Evolutionary conservation across 139 green algal species (phyloP), one percentile per base, ranked within the genome.

Genomic region (Tetradesmus obliquus): DNA sequence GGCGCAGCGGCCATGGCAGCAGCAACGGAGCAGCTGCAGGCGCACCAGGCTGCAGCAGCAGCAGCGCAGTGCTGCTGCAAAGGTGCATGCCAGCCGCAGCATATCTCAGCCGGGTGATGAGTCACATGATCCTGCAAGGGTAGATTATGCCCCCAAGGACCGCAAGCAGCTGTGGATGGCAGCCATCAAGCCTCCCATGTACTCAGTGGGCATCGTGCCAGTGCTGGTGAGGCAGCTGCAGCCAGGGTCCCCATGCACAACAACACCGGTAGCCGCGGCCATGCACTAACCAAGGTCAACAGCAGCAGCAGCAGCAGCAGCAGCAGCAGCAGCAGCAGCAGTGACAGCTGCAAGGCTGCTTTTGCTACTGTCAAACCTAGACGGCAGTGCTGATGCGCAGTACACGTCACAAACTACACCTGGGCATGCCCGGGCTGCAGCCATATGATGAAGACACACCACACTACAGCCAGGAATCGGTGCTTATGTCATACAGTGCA

Each of bases 141-240:
- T 90, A n/a, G 71, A 90, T 3, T 84, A 90, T 71, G 86, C 71
- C 13, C 86, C 86, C 15, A 90, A 90, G 80, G 76, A 76, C 55
- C 88, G 88, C 13, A 91, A 79, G 24, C 74, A 86, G 76, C 95
- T 99, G 54, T 99, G 97, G 97, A 95, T 95, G 84, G 92, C 90
- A 12, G 97, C 97, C 20, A 96, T 99, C 81, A 99, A 99, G 94
- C 94, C 95, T 5, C 97, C 97, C 66, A 99, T 99, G 96, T 99
- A 99, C 92, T 97, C 97, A 2, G 98, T 99, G 0, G 97, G 94
- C 9, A 91, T 98, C n/a, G 94, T 97, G 4, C 98, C 97, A 24
- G 95, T 99, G 9, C 72, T 98, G 92, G 97, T 98, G 86, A 92
- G 95, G 95, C 10, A 62, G 60, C 57, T 79, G 87, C 51, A 92